Base-by-base conservation (phyloP, 1,284 basidiomycete species). In the Moesziomyces parantarcticus region DNA sequence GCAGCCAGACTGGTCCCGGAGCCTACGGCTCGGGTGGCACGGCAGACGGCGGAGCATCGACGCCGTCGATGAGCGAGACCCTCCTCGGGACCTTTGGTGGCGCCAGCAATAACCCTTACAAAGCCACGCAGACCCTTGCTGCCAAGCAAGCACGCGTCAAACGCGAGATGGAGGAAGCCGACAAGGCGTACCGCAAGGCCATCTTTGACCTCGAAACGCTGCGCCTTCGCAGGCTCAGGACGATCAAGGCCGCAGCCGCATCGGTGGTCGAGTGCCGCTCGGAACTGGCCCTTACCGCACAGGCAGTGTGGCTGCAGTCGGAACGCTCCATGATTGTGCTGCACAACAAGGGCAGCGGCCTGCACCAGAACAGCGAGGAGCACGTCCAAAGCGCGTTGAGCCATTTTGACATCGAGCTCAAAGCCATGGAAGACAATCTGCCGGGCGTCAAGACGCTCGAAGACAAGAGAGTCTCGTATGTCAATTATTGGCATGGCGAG, bases 131-230 rank as follows among this genome's bases (percentile, higher is more conserved):
- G 36, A 58, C 52, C 20, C 61, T 81, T 29, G 79, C 78, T 1
- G 55, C 77, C 3, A 81, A 80, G 57, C 74, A 67, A 49, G 75
- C 76, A 21, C 70, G 75, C 26, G 77, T 72, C 1, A 79, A 80
- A 59, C 70, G 80, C 11, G 81, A 83, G 58, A 59, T 76, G 39
- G 74, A 81, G 1, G 81, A 83, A 34, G 59, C 84, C 90, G 95
- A 98, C 84, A 92, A 91, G 83, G 93, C 94, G 65, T 99, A 98
- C 78, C 88, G 96, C 32, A 91, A 91, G 72, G 93, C 89, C 36
- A 90, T 99, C 29, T 92, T 97, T 84, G 93, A 94, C 89, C 86
- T 96, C 23, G 96, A 99, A 86, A 97, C 96, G 0, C 87, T 98
- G 22, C 76, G 79, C 10, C 86, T 97, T 32, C 88, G 92, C 42